Base-by-base conservation (phyloP, 306 rosid species). In the Rosa multiflora region DNA sequence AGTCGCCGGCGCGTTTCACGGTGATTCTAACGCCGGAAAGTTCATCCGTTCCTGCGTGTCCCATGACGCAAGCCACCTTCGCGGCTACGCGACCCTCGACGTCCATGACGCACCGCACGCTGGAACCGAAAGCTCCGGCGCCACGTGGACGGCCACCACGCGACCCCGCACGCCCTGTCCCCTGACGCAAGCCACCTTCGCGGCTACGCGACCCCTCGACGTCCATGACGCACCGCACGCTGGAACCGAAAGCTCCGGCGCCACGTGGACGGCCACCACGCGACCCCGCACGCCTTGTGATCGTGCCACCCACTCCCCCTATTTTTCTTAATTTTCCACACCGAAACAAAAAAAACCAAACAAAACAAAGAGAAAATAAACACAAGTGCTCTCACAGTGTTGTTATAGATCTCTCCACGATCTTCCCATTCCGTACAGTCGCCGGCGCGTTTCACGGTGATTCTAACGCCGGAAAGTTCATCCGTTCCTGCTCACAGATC, bases 121-220 rank as follows among this genome's bases (percentile, higher is more conserved):
- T 2, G 18, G 1, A 47, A 70, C 56, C 15, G 12, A 20, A 76
- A 76, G 47, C 73, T 82, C 53, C 40, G 0, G 4, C 67, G 1
- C 58, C 86, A 87, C 90, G 89, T 85, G 94, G 77, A 82, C 85
- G 91, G 71, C 0, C 12, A 9, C 10, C 82, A 85, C 77, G 23
- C 3, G 26, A 6, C 59, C 23, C 53, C 53, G n/a, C n/a, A n/a
- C n/a, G n/a, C n/a, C n/a, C n/a, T n/a, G n/a, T n/a, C n/a, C n/a
- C n/a, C n/a, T n/a, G n/a, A n/a, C 39, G 0, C 62, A 82, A 17
- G 23, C 55, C 52, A n/a, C n/a, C n/a, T n/a, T n/a, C n/a, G n/a
- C n/a, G n/a, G n/a, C n/a, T n/a, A n/a, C n/a, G n/a, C n/a, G n/a
- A n/a, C n/a, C n/a, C n/a, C n/a, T n/a, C n/a, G n/a, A n/a, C n/a